These are phyloP conservation scores for Ilex aquifolium DNA, from an alignment of 257 asterid genomes.

Conservation along the genomic window DNA sequence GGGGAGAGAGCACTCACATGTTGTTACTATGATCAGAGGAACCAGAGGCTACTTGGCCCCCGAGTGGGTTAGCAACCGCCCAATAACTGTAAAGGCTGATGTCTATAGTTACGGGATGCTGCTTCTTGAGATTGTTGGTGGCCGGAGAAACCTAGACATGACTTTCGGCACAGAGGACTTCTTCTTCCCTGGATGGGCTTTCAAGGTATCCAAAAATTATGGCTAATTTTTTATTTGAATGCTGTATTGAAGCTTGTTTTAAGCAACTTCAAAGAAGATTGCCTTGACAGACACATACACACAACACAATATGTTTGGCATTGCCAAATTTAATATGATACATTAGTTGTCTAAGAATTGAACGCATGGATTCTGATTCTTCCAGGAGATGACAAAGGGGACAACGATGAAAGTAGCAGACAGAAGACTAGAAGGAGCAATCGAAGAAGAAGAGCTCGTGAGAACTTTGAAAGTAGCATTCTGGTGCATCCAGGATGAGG, in stretches of 20 bases:
- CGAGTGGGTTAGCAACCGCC: conserved; percentile 84
- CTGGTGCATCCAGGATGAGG: conserved; percentile 93
- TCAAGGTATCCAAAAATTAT: conserved; percentile 46
- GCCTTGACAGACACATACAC: too few relatives aligned
- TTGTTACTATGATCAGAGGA: conserved; percentile 80
- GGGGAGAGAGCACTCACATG: conserved; percentile 92
- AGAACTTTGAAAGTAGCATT: conserved; percentile 65
- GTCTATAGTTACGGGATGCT: conserved; percentile 96
- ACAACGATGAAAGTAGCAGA: conserved; percentile 51
- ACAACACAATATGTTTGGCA: too few relatives aligned
- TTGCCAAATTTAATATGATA: too few relatives aligned
- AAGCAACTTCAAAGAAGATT: too few relatives aligned
- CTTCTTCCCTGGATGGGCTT: conserved; percentile 98
- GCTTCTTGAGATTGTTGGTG: conserved; percentile 76
- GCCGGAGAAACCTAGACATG: conserved; percentile 87
- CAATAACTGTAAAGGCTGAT: conserved; percentile 84
- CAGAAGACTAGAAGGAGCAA: conserved; percentile 52
- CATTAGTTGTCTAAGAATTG: background rate
- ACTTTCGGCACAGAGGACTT: conserved; percentile 64
- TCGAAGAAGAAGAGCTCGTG: conserved; percentile 52
- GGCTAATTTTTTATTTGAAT: too few relatives aligned
- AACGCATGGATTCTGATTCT: conserved; percentile 4
- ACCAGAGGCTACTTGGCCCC: conserved; percentile 90
- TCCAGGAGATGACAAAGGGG: conserved; percentile 60
- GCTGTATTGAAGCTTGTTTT: too few relatives aligned